Evolutionary conservation across 192 early-diverging fungal species (phyloP), one percentile per base, ranked within the genome.

Genomic region (Backusella mclennaniae): DNA sequence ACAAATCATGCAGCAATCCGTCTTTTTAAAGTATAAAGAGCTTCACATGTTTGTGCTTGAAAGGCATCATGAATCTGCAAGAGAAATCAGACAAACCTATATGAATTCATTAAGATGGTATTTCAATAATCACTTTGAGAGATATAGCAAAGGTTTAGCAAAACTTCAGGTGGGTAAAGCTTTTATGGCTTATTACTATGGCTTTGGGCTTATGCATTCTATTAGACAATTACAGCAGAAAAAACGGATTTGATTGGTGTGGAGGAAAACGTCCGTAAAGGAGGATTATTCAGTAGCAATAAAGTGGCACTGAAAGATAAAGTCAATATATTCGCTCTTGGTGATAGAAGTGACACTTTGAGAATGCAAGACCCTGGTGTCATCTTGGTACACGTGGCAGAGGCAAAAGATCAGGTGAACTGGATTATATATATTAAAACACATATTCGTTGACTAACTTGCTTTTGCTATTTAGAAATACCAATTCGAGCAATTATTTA

Each of bases 1-100:
- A 19, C 90, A 94, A 70, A 94, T 98, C 12, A 85, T 97, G 76
- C 98, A 99, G 83, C 93, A 95, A 80, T 96, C 92, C 6, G 87
- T 95, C 14, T 88, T 99, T 21, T 80, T 97, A 21, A 97, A 96
- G 83, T 97, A 95, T 84, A 96, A 96, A 66, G 93, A 92, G 66
- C 87, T 99, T 17, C 94, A 96, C 78, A 90, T 90, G 82, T 99
- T 99, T 83, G 87, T 97, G 29, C 87, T 96, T 70, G 94, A 96
- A 73, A 85, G 95, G 31, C 96, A 96, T 82, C 84, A 85, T 19
- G 95, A 97, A 52, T 96, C 93, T 0, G 97, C 96, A 0, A 73
- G 85, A 36, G 98, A 99, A 82, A 90, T 99, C 31, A 90, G 92
- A 49, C 89, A 91, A 71, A 93, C 88, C 23, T 99, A 99, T 77